Base-by-base conservation (phyloP, 192 early-diverging fungal species). In the Coemansia sp. region DNA sequence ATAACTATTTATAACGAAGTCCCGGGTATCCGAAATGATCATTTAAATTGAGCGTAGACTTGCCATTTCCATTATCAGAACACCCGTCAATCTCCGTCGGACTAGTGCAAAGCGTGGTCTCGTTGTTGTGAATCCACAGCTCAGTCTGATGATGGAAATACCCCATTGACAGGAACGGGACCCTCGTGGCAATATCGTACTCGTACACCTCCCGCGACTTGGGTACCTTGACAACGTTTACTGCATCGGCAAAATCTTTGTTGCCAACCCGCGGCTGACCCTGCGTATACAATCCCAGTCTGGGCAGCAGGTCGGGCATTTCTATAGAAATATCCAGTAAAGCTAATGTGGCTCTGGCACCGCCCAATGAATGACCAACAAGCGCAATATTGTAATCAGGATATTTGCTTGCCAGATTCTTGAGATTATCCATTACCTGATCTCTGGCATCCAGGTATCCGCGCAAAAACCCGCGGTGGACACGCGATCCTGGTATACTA, bases 211-310 rank as follows among this genome's bases (percentile, higher is more conserved):
- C 65, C 18, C 76, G 74, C n/a, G 67, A 73, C 52, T 70, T 73
- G 20, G 57, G 65, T 33, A 79, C 48, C 4, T 51, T 22, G 22
- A 80, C 58, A 1, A 55, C 55, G 33, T 73, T 65, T n/a, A 83
- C 65, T 0, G 73, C 70, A 20, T 68, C 36, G 18, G 72, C 77
- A 68, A 78, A 85, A 14, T 28, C 69, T 15, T 51, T 65, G 45
- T 85, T 79, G 12, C 84, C 84, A 17, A 74, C 72, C 11, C 79
- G 84, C 14, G 84, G 78, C 65, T 78, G 70, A 2, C 84, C 84
- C 43, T 78, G 73, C 2, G 79, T 81, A 57, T 73, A 74, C 22
- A 81, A 37, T 6, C 51, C 52, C 37, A 81, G 33, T 17, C 70
- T 67, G 6, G 57, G 59, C 28, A 73, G 51, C 0, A 74, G 22